These are phyloP conservation scores for Zymoseptoria passerinii DNA, from an alignment of 2,329 filamentous ascomycete genomes.

Conservation along the genomic window DNA sequence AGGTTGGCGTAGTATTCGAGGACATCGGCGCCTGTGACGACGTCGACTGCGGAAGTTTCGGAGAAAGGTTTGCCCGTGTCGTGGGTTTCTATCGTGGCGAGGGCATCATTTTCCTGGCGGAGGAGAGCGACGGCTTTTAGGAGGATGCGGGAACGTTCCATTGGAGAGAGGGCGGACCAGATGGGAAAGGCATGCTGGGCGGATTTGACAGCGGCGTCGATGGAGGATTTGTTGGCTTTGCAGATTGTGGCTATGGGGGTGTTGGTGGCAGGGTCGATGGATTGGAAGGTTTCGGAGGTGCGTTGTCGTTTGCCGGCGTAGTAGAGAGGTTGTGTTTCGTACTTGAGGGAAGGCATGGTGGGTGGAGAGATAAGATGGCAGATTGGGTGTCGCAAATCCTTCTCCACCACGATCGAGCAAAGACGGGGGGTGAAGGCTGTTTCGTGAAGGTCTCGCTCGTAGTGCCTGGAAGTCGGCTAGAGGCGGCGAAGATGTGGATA, in stretches of 20 bases:
- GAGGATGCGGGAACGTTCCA: conserved; percentile 67
- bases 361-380: neutral
- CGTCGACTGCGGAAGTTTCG: conserved; percentile 76
- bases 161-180: conserved; percentile 70
- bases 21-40: conserved; percentile 75
- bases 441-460: too few species aligned
- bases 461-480: neutral
- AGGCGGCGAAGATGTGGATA: neutral
- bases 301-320: conserved; percentile 63
- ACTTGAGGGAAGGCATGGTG: conserved; percentile 14
- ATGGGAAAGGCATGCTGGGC: conserved; percentile 62
- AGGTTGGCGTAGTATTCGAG: conserved; percentile 80
- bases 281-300: conserved; percentile 55
- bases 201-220: conserved; percentile 64
- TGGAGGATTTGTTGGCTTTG: conserved; percentile 48
- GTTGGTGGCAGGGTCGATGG: conserved; percentile 65
- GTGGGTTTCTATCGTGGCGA: conserved; percentile 70
- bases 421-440: neutral
- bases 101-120: conserved; percentile 66
- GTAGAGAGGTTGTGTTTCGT: conserved; percentile 47
- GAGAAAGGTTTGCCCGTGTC: conserved; percentile 82
- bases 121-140: conserved; percentile 67
- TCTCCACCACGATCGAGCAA: neutral
- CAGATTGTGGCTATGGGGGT: conserved; percentile 59
- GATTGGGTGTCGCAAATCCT: neutral